Conservation (phyloP, 768 basidiomycete species). For the Hortiboletus flavorubellus region DNA sequence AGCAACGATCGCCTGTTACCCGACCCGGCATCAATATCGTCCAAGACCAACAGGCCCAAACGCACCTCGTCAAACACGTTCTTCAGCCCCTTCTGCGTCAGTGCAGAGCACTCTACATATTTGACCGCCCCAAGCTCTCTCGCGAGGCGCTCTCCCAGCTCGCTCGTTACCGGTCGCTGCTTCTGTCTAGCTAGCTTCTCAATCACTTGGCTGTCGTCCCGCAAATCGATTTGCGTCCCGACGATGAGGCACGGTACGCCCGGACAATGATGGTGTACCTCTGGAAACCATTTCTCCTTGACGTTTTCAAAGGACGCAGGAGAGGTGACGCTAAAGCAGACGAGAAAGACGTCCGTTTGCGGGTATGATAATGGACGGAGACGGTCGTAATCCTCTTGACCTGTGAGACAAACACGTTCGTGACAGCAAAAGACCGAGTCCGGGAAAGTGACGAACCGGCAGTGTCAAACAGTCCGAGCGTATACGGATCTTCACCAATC, state of each 20-base stretch:
- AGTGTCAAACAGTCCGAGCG: conserved; percentile 96
- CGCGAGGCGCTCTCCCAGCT: conserved; percentile 93
- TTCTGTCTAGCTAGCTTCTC: conserved; percentile 97
- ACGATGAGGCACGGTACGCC: conserved; percentile 99
- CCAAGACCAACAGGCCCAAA: conserved; percentile 11
- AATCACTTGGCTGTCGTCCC: conserved; percentile 88
- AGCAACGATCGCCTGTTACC: conserved; percentile 83
- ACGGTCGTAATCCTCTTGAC: conserved; percentile 99
- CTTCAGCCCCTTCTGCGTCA: conserved; percentile 99
- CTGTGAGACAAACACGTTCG: conserved; percentile 38
- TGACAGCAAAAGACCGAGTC: neutral
- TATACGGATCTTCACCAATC: conserved; percentile 99
- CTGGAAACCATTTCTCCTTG: conserved; percentile 99
- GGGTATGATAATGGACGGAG: conserved; percentile 99
- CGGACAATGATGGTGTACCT: conserved; percentile 99
- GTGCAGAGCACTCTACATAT: conserved; percentile 97
- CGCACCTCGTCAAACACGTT: conserved; percentile 99
- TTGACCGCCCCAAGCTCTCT: conserved; percentile 97
- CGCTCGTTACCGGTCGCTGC: conserved; percentile 84
- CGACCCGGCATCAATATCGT: conserved; percentile 10
- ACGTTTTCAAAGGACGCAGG: conserved; percentile 99
- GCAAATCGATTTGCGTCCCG: conserved; percentile 95
- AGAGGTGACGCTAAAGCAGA: conserved; percentile 98
- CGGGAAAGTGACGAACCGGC: conserved; percentile 65
- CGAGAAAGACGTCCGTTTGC: conserved; percentile 98